These are phyloP conservation scores for Guadua angustifolia DNA, from an alignment of 176 grass and related monocot genomes.

Conservation along the genomic window DNA sequence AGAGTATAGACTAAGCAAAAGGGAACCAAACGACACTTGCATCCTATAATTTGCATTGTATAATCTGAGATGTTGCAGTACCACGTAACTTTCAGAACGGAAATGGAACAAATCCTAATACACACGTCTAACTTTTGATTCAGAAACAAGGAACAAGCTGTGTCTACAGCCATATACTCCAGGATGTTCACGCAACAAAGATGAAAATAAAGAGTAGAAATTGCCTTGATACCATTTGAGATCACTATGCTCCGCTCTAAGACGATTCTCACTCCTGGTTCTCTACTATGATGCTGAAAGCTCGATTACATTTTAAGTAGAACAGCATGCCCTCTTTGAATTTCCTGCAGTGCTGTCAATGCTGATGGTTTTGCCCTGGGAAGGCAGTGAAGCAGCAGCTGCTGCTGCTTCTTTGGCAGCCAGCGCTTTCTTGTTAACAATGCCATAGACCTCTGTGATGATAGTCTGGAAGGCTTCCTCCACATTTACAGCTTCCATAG, in stretches of 20 bases:
- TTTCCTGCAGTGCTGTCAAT: conserved; percentile 46
- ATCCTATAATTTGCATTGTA: conserved; percentile 12
- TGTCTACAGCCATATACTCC: background rate
- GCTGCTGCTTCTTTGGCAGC: conserved; percentile 63
- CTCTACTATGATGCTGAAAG: conserved; percentile 39
- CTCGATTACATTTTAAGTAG: conserved; percentile 42
- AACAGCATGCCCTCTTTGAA: conserved; percentile 65
- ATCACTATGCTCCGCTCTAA: conserved; percentile 37
- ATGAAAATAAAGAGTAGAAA: conserved; percentile 26
- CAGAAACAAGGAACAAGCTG: conserved; percentile 47
- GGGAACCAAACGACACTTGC: background rate
- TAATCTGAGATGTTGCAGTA: conserved; percentile 42
- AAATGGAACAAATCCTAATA: conserved; percentile 46
- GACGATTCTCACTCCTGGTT: conserved; percentile 21
- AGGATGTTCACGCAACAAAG: conserved; percentile 5
- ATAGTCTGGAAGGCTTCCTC: conserved; percentile 84
- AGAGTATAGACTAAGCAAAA: background rate
- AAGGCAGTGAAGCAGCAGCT: conserved; percentile 48
- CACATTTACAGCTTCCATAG: conserved; percentile 79
- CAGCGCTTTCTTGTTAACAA: conserved; percentile 72
- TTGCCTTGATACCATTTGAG: conserved; percentile 29
- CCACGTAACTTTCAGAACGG: conserved; percentile 38
- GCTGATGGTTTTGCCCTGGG: conserved; percentile 69
- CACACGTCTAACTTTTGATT: conserved; percentile 46
- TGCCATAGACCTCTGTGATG: conserved; percentile 73